Evolutionary conservation across 1,139 yeast genomes (phyloP), one percentile per base, ranked within the genome.

Genomic region (Torulaspora pretoriensis): DNA sequence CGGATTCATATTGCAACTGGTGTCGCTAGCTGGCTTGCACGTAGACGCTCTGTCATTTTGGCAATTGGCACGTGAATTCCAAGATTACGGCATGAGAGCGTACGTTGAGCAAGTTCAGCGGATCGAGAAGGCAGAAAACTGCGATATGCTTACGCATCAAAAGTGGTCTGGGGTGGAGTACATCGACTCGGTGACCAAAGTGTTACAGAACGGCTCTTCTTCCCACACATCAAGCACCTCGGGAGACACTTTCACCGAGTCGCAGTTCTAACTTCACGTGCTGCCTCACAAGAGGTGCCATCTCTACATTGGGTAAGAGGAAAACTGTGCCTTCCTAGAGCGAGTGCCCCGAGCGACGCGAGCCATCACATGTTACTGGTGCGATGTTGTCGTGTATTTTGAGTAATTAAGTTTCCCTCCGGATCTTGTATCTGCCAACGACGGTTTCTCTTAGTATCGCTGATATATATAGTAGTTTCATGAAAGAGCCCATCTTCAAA

Each of bases 151-250:
- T 51, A 77, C 80, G 6, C 82, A 77, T 54, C 82, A 77, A 57
- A 74, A 71, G 52, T 77, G 82, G 82, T 74, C 80, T 4, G 82
- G 82, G 7, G 80, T 79, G 12, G 73, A 74, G 52, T 75, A 75
- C 53, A 63, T 71, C 32, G 81, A 77, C 52, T 67, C 72, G 12
- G 61, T 77, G 28, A 64, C 75, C 47, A 65, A 66, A 31, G 63
- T 71, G 13, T 72, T 74, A 8, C 70, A 71, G 45, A 68, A 73
- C 39, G 78, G 79, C 3, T 69, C 75, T 9, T 65, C 73, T 9
- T 64, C 72, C 0, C 63, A 63, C 47, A 73, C 78, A 5, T 46
- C 53, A 30, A 69, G 74, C 36, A 67, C 74, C 7, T 63, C 68
- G 3, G 79, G 80, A 8, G 65, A 67, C 17, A 77, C 67, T 35